phyloP scores from a whole-genome alignment of 768 basidiomycete species.

The Termitomyces sp. region DNA sequence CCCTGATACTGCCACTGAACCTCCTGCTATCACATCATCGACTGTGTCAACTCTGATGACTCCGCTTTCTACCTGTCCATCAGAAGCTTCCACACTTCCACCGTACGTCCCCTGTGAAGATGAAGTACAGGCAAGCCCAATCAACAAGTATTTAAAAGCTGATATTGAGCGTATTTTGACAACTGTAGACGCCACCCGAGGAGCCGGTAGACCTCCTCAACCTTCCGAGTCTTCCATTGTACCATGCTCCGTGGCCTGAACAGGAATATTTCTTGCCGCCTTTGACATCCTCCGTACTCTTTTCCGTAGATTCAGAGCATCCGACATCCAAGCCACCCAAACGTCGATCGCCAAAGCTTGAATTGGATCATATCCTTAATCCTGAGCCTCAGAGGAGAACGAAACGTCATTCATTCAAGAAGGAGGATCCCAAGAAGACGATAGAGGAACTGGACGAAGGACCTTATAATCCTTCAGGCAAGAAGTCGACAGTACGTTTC shows the following conservation, averaged over 20 bases:
- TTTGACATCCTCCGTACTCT: neutral
- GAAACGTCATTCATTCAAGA: neutral
- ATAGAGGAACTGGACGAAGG: neutral
- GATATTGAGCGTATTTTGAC: neutral
- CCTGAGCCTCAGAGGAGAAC: neutral
- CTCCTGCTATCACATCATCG: neutral
- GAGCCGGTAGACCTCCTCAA: neutral
- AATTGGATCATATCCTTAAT: neutral
- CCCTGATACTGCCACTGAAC: neutral
- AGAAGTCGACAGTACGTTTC: no score
- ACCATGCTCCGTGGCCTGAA: neutral
- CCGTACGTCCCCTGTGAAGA: neutral
- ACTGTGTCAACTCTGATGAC: neutral
- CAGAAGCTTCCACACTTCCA: neutral
- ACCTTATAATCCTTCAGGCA: neutral
- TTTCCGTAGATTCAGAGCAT: neutral
- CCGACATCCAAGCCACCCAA: neutral
- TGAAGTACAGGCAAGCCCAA: neutral
- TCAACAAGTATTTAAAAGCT: neutral
- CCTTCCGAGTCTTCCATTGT: neutral
- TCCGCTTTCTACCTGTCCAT: neutral
- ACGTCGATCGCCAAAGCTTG: neutral
- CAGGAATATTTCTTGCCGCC: neutral
- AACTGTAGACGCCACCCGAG: neutral
- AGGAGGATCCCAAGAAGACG: no score